These are phyloP conservation scores for Pelomyxa schiedti DNA, from an alignment of 78 protist genomes.

Conservation along the genomic window DNA sequence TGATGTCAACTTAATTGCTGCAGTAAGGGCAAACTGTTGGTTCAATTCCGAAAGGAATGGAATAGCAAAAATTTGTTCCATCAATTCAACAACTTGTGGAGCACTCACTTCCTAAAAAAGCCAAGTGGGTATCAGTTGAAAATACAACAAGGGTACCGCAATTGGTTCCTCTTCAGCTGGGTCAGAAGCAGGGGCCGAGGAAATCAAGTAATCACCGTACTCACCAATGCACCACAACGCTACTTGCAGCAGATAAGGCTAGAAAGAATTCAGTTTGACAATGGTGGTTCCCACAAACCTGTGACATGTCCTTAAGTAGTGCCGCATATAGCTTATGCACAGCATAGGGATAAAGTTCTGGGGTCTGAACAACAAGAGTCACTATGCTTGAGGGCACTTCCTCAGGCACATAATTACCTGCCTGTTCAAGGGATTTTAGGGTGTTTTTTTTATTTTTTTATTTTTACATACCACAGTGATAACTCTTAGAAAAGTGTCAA, in stretches of 20 bases:
- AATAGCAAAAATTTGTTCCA: conserved; percentile 19
- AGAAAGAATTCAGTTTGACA: conserved; percentile 45
- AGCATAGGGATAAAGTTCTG: conserved; percentile 54
- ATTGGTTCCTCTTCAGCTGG: conserved; percentile 42
- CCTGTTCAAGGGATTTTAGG: no score
- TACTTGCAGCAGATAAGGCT: conserved; percentile 26
- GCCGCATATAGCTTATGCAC: conserved; percentile 46
- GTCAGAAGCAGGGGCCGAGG: no score
- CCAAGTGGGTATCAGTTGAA: no score
- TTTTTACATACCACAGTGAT: no score
- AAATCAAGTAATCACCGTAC: conserved; percentile 62
- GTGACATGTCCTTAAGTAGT: conserved; percentile 14
- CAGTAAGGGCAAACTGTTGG: conserved; percentile 56
- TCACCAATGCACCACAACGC: conserved; percentile 89
- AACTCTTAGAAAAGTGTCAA: conserved; percentile 78
- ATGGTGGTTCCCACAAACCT: no score
- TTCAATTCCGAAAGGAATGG: conserved; percentile 31
- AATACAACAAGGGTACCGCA: no score
- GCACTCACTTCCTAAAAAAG: conserved; percentile 4
- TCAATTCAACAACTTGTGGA: conserved; percentile 42
- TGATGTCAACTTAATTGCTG: conserved; percentile 65
- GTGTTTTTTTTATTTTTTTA: no score
- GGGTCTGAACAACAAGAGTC: conserved; percentile 31
- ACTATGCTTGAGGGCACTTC: conserved; percentile 48
- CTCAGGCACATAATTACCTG: conserved; percentile 63